phyloP scores from a whole-genome alignment of 176 grass and related monocot genomes.

The Carex parvula region DNA sequence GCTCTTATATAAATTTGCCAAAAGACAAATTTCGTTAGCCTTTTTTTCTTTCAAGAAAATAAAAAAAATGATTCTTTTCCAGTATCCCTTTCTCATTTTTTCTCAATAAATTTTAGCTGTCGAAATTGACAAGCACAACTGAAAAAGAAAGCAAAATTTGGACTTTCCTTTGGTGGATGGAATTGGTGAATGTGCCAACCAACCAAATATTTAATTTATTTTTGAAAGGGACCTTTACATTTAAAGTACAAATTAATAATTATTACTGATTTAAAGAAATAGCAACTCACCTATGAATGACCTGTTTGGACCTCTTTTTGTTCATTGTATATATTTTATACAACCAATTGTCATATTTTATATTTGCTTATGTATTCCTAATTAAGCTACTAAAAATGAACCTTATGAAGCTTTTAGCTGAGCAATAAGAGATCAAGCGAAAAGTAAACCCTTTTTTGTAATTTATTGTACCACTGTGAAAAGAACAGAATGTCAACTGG shows the following conservation, averaged over 20 bases:
- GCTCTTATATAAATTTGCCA: too few relatives aligned
- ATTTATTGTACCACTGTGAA: neutral
- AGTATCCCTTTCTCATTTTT: neutral
- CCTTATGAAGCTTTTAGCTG: neutral
- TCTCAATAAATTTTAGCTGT: neutral
- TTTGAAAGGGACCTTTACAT: neutral
- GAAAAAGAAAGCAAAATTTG: neutral
- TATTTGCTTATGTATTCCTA: neutral
- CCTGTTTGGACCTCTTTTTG: neutral
- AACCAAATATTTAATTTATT: neutral
- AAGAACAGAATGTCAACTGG: neutral
- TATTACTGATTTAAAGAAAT: neutral
- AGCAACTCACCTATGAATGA: neutral
- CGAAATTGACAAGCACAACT: neutral
- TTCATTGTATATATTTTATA: neutral
- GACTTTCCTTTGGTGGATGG: neutral
- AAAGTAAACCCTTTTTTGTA: neutral
- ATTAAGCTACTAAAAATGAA: neutral
- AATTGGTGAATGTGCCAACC: neutral
- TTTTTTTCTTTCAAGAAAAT: neutral
- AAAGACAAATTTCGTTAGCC: neutral
- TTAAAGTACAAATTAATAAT: neutral
- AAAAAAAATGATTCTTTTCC: neutral
- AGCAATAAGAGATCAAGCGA: neutral
- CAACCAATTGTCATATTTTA: neutral